phyloP scores from a whole-genome alignment of 2,329 filamentous ascomycete species.

The Spiromastix sp. region DNA sequence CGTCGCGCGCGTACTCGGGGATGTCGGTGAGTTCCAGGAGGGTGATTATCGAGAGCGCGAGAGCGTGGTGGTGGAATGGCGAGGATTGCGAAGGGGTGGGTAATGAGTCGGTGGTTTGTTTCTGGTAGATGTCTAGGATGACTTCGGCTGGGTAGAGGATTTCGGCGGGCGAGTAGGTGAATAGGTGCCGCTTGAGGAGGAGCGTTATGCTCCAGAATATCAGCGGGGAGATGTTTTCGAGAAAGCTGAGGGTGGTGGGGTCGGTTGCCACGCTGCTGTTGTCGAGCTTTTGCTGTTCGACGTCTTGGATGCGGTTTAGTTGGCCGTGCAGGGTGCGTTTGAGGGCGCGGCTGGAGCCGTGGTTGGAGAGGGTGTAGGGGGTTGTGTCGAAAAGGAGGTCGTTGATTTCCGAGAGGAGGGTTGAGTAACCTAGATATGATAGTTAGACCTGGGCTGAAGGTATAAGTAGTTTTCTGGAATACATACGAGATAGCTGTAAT shows the following conservation, averaged over 20 bases:
- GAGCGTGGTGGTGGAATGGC: constrained; percentile 32
- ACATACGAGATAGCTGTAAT: constrained; percentile 30
- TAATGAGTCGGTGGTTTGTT: constrained; percentile 17
- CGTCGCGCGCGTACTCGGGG: constrained; percentile 27
- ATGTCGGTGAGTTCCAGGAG: constrained; percentile 33
- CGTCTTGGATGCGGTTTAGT: constrained; percentile 27
- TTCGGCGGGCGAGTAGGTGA: constrained; percentile 31
- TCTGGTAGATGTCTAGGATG: constrained; percentile 30
- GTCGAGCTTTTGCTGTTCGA: constrained; percentile 23
- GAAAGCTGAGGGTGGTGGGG: constrained; percentile 17
- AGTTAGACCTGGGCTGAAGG: constrained; percentile 1
- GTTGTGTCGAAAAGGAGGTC: constrained; percentile 22
- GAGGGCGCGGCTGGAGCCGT: constrained; percentile 26
- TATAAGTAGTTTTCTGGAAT: constrained; percentile 8
- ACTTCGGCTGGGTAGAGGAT: constrained; percentile 31
- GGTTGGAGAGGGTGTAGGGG: constrained; percentile 26
- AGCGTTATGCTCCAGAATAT: constrained; percentile 34
- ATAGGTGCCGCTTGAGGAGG: constrained; percentile 33
- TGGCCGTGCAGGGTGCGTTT: constrained; percentile 25
- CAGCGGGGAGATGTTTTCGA: constrained; percentile 29
- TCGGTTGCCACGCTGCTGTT: constrained; percentile 20
- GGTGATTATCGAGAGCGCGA: constrained; percentile 32
- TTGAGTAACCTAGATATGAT: constrained; percentile 21
- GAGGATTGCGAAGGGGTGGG: constrained; percentile 21
- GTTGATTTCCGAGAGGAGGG: constrained; percentile 25